phyloP scores from a whole-genome alignment of 805 yeast species.

The Pichia ethanolica region DNA sequence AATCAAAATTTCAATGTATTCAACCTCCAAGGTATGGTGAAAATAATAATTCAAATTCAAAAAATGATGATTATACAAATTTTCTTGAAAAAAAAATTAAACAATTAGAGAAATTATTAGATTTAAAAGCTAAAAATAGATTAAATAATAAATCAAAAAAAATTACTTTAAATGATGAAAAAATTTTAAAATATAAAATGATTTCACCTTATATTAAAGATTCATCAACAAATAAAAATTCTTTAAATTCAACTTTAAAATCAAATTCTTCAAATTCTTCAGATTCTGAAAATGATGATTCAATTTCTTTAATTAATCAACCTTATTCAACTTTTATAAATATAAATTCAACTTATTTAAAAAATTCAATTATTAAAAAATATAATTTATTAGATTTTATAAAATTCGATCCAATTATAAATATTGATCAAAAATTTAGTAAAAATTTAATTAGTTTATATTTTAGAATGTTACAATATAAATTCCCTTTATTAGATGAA shows the following conservation, averaged over 20 bases:
- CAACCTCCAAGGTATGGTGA: conserved; percentile 55
- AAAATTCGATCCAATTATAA: conserved; percentile 42
- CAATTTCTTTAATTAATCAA: conserved; percentile 10
- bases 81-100: conserved; percentile 49
- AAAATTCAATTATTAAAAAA: conserved; percentile 30
- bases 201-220: conserved; percentile 17
- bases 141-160: background rate
- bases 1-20: conserved; percentile 53
- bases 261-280: background rate
- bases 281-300: background rate
- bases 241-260: too few relatives aligned
- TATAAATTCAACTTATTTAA: conserved; percentile 10
- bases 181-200: conserved; percentile 23
- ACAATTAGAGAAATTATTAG: conserved; percentile 42
- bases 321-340: conserved; percentile 18
- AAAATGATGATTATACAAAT: conserved; percentile 50
- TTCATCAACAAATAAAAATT: too few relatives aligned
- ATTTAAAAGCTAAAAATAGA: conserved; percentile 11
- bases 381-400: conserved; percentile 42
- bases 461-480: conserved; percentile 47
- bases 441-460: conserved; percentile 47
- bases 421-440: conserved; percentile 42
- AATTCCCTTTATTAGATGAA: conserved; percentile 50
- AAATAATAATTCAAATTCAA: conserved; percentile 26
- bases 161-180: conserved; percentile 5